phyloP scores from a whole-genome alignment of 495 filamentous ascomycete species.

The Neurospora sp. region DNA sequence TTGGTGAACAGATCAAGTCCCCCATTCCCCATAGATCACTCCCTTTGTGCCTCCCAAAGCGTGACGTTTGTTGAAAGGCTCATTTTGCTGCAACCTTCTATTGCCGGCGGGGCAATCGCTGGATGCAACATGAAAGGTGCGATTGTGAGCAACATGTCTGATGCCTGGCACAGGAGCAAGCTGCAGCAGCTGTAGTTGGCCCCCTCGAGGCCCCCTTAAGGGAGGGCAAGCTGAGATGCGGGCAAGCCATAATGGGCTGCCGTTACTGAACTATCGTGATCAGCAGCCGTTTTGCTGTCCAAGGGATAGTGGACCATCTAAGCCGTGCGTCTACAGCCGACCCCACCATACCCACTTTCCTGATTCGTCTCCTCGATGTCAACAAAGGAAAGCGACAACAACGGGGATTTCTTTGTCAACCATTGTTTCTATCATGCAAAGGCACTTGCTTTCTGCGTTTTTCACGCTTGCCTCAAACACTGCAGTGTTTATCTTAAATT shows the following conservation, averaged over 20 bases:
- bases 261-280: background rate
- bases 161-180: background rate
- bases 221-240: too few species aligned
- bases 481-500: background rate
- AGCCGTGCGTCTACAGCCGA: background rate
- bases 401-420: background rate
- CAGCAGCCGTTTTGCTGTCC: rapidly evolving
- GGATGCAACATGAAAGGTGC: too few species aligned
- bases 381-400: background rate
- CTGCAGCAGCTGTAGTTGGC: too few species aligned
- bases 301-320: background rate
- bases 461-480: background rate
- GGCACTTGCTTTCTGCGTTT: background rate
- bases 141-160: background rate
- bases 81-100: too few species aligned
- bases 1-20: too few species aligned
- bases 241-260: background rate
- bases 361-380: background rate
- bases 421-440: background rate
- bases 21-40: too few species aligned
- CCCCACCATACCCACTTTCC: too few species aligned
- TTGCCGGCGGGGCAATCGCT: too few species aligned
- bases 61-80: too few species aligned
- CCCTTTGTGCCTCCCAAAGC: too few species aligned
- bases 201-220: too few species aligned